A percentile compares a stretch with the other conserved stretches of the same genome.
phyloP scores from a whole-genome alignment of 208 protist species.

The Leishmania mexicana region DNA sequence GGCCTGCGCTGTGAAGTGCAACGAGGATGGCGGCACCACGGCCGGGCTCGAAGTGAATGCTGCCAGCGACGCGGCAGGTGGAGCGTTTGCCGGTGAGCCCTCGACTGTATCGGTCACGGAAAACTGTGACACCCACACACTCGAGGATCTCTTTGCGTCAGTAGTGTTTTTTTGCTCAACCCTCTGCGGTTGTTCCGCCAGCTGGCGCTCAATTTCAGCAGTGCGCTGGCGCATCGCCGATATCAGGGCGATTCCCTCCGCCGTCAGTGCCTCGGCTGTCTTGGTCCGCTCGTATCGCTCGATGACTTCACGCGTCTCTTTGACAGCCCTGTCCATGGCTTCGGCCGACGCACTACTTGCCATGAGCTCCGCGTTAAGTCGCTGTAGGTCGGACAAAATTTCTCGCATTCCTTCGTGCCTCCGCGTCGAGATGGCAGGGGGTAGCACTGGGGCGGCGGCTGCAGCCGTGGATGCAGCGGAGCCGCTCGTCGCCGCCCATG shows the following conservation, averaged over 20 bases:
- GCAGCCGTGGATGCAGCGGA: neutral
- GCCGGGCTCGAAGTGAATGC: neutral
- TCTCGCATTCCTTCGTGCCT: conserved; percentile 40
- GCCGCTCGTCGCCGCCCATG: conserved; percentile 1
- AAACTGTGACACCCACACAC: conserved; percentile 9
- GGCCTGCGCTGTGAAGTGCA: neutral
- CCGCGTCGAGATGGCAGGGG: no score
- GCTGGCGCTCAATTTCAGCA: conserved; percentile 61
- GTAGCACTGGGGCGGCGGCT: neutral
- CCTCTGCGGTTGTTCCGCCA: conserved; percentile 28
- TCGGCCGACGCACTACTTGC: conserved; percentile 66
- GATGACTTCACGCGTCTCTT: conserved; percentile 63
- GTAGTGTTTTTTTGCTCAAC: neutral
- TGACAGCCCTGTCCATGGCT: conserved; percentile 78
- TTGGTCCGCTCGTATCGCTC: conserved; percentile 54
- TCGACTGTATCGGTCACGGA: neutral
- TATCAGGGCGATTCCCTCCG: conserved; percentile 61
- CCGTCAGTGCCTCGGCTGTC: conserved; percentile 37
- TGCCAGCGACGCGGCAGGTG: neutral
- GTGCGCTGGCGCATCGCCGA: conserved; percentile 57
- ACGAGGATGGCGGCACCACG: neutral
- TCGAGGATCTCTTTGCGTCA: neutral
- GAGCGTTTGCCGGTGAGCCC: neutral
- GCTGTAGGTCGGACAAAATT: conserved; percentile 57
- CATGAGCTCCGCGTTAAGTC: conserved; percentile 65